These are phyloP conservation scores for Glycine tomentella DNA, from an alignment of 306 rosid genomes.

Conservation along the genomic window DNA sequence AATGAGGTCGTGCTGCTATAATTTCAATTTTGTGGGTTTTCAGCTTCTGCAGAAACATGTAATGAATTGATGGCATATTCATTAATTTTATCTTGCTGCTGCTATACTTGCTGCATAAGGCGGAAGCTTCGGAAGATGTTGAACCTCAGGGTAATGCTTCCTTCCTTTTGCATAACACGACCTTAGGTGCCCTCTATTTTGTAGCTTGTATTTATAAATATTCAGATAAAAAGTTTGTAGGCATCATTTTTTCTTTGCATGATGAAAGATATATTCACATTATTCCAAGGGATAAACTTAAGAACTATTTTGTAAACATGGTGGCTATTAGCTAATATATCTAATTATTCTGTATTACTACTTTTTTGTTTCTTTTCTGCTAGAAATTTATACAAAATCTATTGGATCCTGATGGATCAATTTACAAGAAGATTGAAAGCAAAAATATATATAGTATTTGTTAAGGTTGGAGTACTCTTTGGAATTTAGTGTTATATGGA, in stretches of 20 bases:
- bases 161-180: conserved; percentile 2
- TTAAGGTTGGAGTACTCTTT: conserved; percentile 1
- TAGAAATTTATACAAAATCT: neutral
- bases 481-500: conserved; percentile 1
- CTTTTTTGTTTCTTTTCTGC: neutral
- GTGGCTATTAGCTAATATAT: neutral
- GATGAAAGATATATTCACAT: neutral
- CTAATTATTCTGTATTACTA: neutral
- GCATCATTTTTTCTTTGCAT: neutral
- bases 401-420: neutral
- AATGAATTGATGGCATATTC: conserved; percentile 96
- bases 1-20: conserved; percentile 23
- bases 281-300: neutral
- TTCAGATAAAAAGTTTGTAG: conserved; percentile 7
- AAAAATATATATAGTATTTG: neutral
- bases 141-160: conserved; percentile 75
- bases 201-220: neutral
- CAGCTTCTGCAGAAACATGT: conserved; percentile 90
- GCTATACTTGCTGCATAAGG: conserved; percentile 93
- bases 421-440: neutral
- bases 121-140: conserved; percentile 82
- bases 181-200: neutral
- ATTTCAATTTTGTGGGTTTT: conserved; percentile 35
- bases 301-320: neutral
- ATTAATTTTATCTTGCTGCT: conserved; percentile 84